A percentile compares a stretch with the other conserved stretches of the same genome.
Conservation (phyloP, 805 yeast genomes). For the Ogataea chonburiensis region DNA sequence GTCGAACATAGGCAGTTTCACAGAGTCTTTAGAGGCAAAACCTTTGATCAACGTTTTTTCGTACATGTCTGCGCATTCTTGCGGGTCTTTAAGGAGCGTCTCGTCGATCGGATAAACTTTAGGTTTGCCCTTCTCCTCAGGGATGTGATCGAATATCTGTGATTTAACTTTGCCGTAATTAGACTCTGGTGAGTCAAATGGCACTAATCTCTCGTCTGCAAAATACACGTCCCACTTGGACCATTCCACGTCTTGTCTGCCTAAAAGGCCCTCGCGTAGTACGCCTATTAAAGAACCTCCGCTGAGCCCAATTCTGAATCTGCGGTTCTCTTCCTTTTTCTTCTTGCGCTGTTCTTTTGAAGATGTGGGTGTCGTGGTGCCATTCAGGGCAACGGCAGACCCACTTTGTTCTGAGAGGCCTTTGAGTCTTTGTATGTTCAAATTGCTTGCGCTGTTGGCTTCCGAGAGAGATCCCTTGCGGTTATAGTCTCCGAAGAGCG, state of each 20-base stretch:
- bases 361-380: conserved; percentile 13
- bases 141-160: conserved; percentile 70
- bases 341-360: conserved; percentile 38
- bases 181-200: conserved; percentile 76
- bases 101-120: conserved; percentile 83
- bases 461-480: conserved; percentile 18
- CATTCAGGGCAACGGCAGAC: conserved; percentile 16
- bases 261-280: conserved; percentile 78
- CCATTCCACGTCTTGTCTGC: conserved; percentile 75
- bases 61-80: conserved; percentile 91
- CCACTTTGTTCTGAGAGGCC: conserved; percentile 12
- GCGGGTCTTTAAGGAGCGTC: conserved; percentile 69
- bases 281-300: conserved; percentile 93
- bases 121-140: conserved; percentile 53
- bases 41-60: conserved; percentile 83
- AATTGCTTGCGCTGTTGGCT: conserved; percentile 3
- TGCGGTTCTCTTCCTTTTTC: conserved; percentile 56
- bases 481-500: conserved; percentile 42
- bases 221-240: conserved; percentile 93
- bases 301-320: conserved; percentile 87
- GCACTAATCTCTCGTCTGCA: conserved; percentile 94
- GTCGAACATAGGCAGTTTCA: conserved; percentile 93
- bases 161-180: conserved; percentile 89
- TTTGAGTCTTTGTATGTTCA: conserved; percentile 3
- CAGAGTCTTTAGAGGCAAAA: conserved; percentile 95